Evolutionary conservation across 495 filamentous ascomycete species (phyloP), one percentile per base, ranked within the genome.

Genomic region (Monascus purpureus): DNA sequence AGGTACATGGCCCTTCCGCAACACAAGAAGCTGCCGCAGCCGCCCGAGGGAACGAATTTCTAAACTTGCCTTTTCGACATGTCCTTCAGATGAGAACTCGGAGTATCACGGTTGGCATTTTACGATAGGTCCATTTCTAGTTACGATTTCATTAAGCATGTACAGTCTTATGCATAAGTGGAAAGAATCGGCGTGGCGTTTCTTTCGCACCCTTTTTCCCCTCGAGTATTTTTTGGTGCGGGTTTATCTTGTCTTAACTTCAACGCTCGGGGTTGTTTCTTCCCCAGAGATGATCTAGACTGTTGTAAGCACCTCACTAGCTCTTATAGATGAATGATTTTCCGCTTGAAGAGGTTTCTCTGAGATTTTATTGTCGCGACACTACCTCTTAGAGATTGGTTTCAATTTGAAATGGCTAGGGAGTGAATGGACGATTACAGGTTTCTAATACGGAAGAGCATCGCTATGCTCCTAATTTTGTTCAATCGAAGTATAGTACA

Each of bases 1-100:
- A 93, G 87, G 54, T 92, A 80, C 45, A 97, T 97, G 90, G 88
- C 88, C n/a, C 67, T 84, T 28, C 77, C 82, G 16, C 72, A 78
- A 45, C 72, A 95, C 59, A 94, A 94, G 70, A 96, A 96, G 60
- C 72, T 96, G 8, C 78, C 84, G 9, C 90, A 97, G 52, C 90
- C 92, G 32, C 67, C 82, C 2, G 90, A 97, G 59, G 87, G 87
- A 27, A 74, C 79, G 28, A 84, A 72, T 35, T 95, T 78, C 49
- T 67, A 46, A 46, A 29, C 23, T 26, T 31, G 26, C 33, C 37
- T 38, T 17, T 43, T 22, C 29, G 44, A 29, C 30, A 42, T 43
- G 38, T 14, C 31, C 27, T 40, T 38, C 30, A 40, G 32, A 27
- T 9, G 15, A 27, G 32, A 48, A 48, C 38, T 39, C 36, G 43